A percentile compares a stretch with the other conserved stretches of the same genome.
phyloP scores from a whole-genome alignment of 805 yeast species.

The Nematodospora valgi region DNA sequence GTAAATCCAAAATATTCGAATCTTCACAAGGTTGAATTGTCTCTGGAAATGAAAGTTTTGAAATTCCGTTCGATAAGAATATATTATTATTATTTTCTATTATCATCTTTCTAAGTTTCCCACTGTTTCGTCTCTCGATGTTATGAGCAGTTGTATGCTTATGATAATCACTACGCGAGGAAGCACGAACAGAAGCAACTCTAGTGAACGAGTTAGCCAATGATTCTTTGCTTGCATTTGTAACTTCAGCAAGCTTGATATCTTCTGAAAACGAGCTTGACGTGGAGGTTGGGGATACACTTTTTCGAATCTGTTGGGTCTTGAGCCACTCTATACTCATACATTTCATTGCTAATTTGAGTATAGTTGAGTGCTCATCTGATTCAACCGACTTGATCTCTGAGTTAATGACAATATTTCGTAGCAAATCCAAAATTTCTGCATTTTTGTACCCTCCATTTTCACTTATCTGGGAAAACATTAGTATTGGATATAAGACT shows the following conservation, averaged over 20 bases:
- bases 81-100: constrained; percentile 28
- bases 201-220: constrained; percentile 13
- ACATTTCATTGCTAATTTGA: constrained; percentile 32
- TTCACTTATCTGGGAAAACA: constrained; percentile 56
- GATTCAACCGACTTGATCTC: constrained; percentile 9
- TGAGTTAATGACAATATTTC: constrained; percentile 38
- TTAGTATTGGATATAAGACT: constrained; percentile 68
- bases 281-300: constrained; percentile 2
- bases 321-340: constrained; percentile 33
- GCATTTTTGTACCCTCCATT: constrained; percentile 58
- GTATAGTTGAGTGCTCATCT: constrained; percentile 19
- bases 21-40: neutral
- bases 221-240: constrained; percentile 3
- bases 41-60: neutral
- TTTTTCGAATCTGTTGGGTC: neutral
- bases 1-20: constrained; percentile 27
- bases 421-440: constrained; percentile 50
- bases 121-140: constrained; percentile 6
- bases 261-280: neutral
- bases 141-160: constrained; percentile 30
- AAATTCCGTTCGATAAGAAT: constrained; percentile 14
- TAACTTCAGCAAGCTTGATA: constrained; percentile 2
- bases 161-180: constrained; percentile 33
- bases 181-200: constrained; percentile 35
- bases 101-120: constrained; percentile 8